A percentile compares a stretch with the other conserved stretches of the same genome.
phyloP scores from a whole-genome alignment of 1,284 basidiomycete genomes.

The Cutaneotrichosporon dermatis region DNA sequence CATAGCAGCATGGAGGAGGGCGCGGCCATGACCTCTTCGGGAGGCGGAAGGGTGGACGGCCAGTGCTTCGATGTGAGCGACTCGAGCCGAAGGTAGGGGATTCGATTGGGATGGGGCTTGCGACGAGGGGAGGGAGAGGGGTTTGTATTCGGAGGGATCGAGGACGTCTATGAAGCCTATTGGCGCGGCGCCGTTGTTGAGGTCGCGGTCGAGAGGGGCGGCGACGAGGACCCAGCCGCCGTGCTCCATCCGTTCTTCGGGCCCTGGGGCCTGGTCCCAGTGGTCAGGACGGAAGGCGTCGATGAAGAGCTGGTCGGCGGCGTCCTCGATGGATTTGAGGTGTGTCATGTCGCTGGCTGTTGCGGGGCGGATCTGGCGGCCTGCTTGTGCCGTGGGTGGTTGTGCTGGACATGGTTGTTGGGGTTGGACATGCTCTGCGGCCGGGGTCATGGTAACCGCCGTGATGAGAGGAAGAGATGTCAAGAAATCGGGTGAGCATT shows the following conservation, averaged over 20 bases:
- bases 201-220: no score
- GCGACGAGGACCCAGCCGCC: not conserved
- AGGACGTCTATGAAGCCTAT: conserved; percentile 1
- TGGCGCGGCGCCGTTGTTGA: not conserved
- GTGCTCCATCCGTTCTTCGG: not conserved
- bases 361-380: no score
- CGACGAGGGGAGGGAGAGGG: no score
- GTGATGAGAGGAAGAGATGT: no score
- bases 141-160: not conserved
- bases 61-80: not conserved
- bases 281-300: not conserved
- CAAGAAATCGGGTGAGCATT: no score
- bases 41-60: not conserved
- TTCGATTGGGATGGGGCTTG: not conserved
- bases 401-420: no score
- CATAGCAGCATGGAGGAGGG: not conserved
- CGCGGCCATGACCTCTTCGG: not conserved
- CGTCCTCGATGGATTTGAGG: not conserved
- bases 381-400: no score
- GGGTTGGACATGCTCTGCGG: no score
- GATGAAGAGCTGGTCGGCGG: not conserved
- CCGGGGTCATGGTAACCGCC: no score
- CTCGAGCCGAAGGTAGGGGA: not conserved
- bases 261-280: not conserved
- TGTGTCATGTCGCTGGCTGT: not conserved